Conservation (phyloP, 441 rosid genomes). For the Bocquillonia castaneifolia region DNA sequence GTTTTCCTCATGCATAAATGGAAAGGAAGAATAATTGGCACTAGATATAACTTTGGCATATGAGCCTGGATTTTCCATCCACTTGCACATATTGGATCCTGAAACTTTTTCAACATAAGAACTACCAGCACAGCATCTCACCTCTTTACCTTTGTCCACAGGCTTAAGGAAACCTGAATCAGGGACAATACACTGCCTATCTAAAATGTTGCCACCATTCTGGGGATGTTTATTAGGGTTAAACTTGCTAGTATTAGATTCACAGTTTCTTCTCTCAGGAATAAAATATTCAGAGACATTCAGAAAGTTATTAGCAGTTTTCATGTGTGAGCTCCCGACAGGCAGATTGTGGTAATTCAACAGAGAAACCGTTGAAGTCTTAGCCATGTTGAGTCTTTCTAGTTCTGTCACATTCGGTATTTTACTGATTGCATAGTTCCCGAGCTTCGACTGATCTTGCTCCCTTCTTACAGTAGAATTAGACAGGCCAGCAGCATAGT, state of each 20-base stretch:
- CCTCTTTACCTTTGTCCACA: constrained; percentile 29
- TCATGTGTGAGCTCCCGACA: constrained; percentile 21
- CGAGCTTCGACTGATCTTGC: constrained; percentile 23
- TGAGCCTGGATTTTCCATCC: constrained; percentile 21
- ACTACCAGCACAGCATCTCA: constrained; percentile 24
- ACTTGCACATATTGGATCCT: constrained; percentile 27
- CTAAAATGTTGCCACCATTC: constrained; percentile 22
- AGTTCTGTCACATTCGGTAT: constrained; percentile 14
- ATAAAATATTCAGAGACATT: constrained; percentile 19
- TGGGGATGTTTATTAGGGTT: constrained; percentile 18
- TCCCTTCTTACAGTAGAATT: constrained; percentile 24
- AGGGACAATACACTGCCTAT: constrained; percentile 23
- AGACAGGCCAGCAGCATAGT: constrained; percentile 22
- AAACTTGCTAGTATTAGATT: constrained; percentile 29
- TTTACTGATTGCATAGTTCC: constrained; percentile 18
- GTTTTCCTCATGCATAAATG: constrained; percentile 22
- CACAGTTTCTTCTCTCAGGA: constrained; percentile 22
- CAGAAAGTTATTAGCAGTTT: constrained; percentile 16
- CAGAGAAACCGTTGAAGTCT: constrained; percentile 19
- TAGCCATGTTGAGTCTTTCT: constrained; percentile 18
- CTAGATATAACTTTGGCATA: constrained; percentile 19
- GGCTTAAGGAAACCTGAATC: constrained; percentile 27
- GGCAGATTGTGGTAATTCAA: constrained; percentile 12
- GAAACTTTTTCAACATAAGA: constrained; percentile 20
- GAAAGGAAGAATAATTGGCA: constrained; percentile 24